Evolutionary conservation across 2,329 filamentous ascomycete genomes (phyloP).

Genomic region (Didymella lethalis): DNA sequence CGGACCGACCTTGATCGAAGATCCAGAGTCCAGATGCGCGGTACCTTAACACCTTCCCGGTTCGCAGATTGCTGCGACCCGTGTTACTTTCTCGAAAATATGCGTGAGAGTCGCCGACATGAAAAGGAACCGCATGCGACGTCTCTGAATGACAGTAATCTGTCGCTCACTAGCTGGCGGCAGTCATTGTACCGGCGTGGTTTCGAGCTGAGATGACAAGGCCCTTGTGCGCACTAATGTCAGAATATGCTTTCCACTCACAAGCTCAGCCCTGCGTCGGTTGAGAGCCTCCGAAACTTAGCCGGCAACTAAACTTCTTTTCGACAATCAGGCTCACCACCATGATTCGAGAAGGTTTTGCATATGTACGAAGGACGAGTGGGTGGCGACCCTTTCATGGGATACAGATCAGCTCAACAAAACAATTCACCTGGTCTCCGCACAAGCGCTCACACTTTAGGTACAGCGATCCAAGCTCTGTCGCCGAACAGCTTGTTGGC

Average conservation of each 20-base stretch:
- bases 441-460: not conserved
- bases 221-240: constrained; percentile 14
- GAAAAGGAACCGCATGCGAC: constrained; percentile 2
- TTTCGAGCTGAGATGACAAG: constrained; percentile 18
- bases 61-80: constrained; percentile 17
- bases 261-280: constrained; percentile 16
- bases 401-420: constrained; percentile 1
- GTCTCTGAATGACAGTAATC: not conserved
- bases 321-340: not conserved
- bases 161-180: constrained; percentile 1
- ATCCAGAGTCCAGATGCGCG: constrained; percentile 7
- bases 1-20: constrained; percentile 18
- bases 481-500: not conserved
- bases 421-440: not conserved
- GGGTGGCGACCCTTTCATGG: constrained; percentile 4
- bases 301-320: not conserved
- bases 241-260: constrained; percentile 17
- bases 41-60: constrained; percentile 12
- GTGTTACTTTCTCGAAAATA: not conserved
- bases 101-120: not conserved
- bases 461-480: not conserved
- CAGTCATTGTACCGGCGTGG: not conserved
- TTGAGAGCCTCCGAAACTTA: constrained; percentile 6
- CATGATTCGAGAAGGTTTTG: constrained; percentile 14
- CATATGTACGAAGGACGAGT: not conserved